Base-by-base conservation (phyloP, 2,329 filamentous ascomycete species). In the Fusarium nanum region DNA sequence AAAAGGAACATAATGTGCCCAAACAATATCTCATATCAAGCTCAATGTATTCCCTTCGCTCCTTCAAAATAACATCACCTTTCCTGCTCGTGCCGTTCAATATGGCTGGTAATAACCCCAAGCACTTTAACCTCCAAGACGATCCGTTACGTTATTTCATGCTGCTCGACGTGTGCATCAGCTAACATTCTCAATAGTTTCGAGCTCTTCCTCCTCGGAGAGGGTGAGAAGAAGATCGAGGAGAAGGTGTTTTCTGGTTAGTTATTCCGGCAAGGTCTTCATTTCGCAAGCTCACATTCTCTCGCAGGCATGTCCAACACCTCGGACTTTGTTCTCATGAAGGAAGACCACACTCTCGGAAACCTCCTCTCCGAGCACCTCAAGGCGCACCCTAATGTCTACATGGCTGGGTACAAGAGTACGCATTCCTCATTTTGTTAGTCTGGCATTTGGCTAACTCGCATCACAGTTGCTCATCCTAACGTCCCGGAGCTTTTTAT, bases 271-370 rank as follows among this genome's bases (percentile, higher is more conserved):
- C 18, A 12, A 50, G 23, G 44, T 20, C 37, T 9, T 14, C 10
- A 34, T 16, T 25, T 9, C 25, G n/a, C 7, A 20, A 49, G 47
- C 67, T 70, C 37, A 67, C 41, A 14, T 14, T n/a, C 30, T 27
- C 10, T 47, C 25, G 28, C 14, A 78, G 94, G 93, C 77, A 94
- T 97, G 78, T 93, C 95, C 23, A 97, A 97, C 79, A 94, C 93
- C n/a, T 92, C 93, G 12, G 92, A 98, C 81, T 99, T 99, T 83
- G 90, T 93, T 63, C 90, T 99, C 82, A 93, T 93, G 82, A 98
- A 98, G 81, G 96, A 99, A 81, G 96, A 99, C 76, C 95, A 98
- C 82, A 98, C 95, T 2, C 88, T 99, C 27, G 96, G 91, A 75
- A 98, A 99, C 80, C 87, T 99, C 59, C 87, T 99, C 60, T 88